Percentiles rank a stretch among this genome's conserved stretches.
These are phyloP conservation scores for Wickerhamiella qilinensis DNA, from an alignment of 805 yeast species.

Conservation along the genomic window DNA sequence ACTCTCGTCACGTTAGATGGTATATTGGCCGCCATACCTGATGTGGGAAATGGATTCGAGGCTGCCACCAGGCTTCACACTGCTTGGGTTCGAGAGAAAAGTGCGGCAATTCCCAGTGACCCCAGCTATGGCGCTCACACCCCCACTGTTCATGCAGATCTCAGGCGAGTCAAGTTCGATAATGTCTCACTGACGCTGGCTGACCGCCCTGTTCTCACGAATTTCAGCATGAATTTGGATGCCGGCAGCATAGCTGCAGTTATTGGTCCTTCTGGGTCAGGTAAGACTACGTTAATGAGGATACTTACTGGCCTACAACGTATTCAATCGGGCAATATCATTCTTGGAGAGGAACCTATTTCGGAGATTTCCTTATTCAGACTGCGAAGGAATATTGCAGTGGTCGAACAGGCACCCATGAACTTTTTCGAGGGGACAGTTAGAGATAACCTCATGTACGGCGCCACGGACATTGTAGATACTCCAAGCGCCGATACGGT, in stretches of 20 bases:
- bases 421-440: conserved; percentile 58
- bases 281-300: conserved; percentile 64
- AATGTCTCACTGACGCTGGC: not conserved
- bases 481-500: not conserved
- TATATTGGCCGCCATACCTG: conserved; percentile 55
- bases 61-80: conserved; percentile 12
- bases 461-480: not conserved
- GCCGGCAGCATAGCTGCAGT: conserved; percentile 44
- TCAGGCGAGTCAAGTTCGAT: conserved; percentile 3
- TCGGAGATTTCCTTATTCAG: conserved; percentile 28
- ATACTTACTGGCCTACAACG: conserved; percentile 40
- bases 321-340: conserved; percentile 25
- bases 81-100: not conserved
- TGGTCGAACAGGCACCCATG: conserved; percentile 62
- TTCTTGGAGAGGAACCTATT: conserved; percentile 33
- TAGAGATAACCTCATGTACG: conserved; percentile 38
- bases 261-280: conserved; percentile 80
- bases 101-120: not conserved
- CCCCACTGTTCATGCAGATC: not conserved
- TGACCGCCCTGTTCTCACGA: conserved; percentile 23
- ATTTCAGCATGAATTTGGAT: conserved; percentile 29
- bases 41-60: conserved; percentile 55
- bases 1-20: conserved; percentile 50
- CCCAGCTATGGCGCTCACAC: not conserved
- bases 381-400: conserved; percentile 38